Evolutionary conservation across 768 basidiomycete genomes (phyloP).

Genomic region (Russula sp.): DNA sequence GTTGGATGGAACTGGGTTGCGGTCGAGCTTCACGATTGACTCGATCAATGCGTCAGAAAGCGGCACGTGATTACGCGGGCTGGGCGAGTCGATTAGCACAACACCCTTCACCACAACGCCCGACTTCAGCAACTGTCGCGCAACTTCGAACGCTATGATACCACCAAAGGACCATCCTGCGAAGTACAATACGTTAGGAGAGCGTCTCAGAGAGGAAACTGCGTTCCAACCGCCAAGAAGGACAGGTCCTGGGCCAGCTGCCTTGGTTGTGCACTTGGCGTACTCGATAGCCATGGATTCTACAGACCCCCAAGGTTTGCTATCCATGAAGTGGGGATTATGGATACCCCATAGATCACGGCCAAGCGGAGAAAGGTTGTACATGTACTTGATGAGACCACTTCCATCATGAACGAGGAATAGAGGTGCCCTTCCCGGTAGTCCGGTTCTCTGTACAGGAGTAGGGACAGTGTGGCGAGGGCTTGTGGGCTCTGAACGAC

Average conservation of each 20-base stretch:
- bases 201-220: background rate
- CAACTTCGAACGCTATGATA: conserved; percentile 61
- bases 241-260: conserved; percentile 35
- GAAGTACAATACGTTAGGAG: background rate
- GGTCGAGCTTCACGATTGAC: conserved; percentile 35
- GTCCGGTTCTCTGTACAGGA: conserved; percentile 34
- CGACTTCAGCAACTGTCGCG: conserved; percentile 42
- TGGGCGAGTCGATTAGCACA: conserved; percentile 62
- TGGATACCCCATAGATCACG: conserved; percentile 56
- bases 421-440: conserved; percentile 36
- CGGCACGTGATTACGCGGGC: conserved; percentile 46
- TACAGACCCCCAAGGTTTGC: conserved; percentile 44
- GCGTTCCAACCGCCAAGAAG: conserved; percentile 51
- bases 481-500: background rate
- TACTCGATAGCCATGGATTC: conserved; percentile 50
- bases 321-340: conserved; percentile 46
- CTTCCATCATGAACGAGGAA: conserved; percentile 73
- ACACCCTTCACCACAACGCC: conserved; percentile 49
- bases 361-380: conserved; percentile 40
- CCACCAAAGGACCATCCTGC: conserved; percentile 80
- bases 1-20: conserved; percentile 28
- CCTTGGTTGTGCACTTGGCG: conserved; percentile 36
- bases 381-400: conserved; percentile 50
- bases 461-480: conserved; percentile 31
- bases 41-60: conserved; percentile 50